Conservation (phyloP, 805 yeast species). For the Starmerella scarabaei region DNA sequence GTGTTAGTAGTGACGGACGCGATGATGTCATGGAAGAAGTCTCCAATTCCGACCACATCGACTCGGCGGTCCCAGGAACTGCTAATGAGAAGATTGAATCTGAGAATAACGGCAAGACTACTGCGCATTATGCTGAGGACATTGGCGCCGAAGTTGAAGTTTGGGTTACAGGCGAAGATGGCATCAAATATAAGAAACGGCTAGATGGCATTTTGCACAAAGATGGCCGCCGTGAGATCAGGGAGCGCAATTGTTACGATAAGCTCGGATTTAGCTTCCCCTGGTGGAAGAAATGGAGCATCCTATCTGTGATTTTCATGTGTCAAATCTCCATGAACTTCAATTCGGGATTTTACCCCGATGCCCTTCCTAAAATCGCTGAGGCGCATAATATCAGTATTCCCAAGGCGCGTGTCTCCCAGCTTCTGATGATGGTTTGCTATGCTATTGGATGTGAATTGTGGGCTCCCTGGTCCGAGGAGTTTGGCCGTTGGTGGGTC, state of each 20-base stretch:
- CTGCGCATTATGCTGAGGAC: slow-evolving; percentile 12
- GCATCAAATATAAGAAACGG: slow-evolving; percentile 5
- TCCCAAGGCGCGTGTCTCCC: slow-evolving; percentile 30
- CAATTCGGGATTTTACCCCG: slow-evolving; percentile 29
- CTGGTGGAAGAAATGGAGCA: slow-evolving; percentile 28
- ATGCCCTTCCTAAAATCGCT: slow-evolving; percentile 33
- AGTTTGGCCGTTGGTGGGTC: slow-evolving; percentile 49
- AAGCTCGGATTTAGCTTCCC: slow-evolving; percentile 29
- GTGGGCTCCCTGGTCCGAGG: slow-evolving; percentile 56
- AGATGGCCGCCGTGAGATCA: slow-evolving; percentile 16
- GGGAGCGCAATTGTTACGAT: slow-evolving; percentile 30
- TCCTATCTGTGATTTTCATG: slow-evolving; percentile 29
- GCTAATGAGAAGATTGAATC: too few relatives aligned
- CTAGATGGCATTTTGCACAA: slow-evolving; percentile 13
- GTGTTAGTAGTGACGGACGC: too few relatives aligned
- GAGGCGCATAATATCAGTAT: slow-evolving; percentile 33
- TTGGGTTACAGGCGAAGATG: slow-evolving; percentile 3
- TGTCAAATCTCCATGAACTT: slow-evolving; percentile 34
- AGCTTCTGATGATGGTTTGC: slow-evolving; percentile 40
- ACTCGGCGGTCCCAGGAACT: too few relatives aligned
- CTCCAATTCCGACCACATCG: too few relatives aligned
- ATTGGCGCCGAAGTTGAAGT: slow-evolving; percentile 15
- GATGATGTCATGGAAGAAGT: too few relatives aligned
- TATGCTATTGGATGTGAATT: slow-evolving; percentile 46
- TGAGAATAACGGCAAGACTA: not conserved